A percentile compares a stretch with the other conserved stretches of the same genome.
Conservation (phyloP, 257 asterid species). For the Solanum microdontum region DNA sequence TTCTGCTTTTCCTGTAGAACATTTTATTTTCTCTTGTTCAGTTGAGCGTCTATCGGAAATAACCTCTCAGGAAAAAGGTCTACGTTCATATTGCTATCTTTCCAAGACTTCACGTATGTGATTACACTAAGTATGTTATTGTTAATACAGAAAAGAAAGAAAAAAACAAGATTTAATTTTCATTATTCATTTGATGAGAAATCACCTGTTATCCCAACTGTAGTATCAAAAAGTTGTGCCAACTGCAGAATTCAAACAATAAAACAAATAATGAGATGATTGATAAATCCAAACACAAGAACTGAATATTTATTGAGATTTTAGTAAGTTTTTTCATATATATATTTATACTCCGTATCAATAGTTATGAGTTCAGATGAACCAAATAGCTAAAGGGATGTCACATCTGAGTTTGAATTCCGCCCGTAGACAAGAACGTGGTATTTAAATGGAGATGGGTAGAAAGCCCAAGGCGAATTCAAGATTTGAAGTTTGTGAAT, state of each 20-base stretch:
- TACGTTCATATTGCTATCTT: background rate
- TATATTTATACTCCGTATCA: background rate
- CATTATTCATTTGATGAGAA: background rate
- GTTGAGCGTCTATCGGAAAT: background rate
- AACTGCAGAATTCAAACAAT: slow-evolving; percentile 31
- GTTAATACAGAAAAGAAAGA: background rate
- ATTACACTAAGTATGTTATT: background rate
- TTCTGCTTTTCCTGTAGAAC: slow-evolving; percentile 62
- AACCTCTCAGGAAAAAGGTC: background rate
- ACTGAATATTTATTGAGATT: background rate
- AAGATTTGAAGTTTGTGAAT: background rate
- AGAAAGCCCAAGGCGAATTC: background rate
- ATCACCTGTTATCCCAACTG: slow-evolving; percentile 84
- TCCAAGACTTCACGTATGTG: background rate
- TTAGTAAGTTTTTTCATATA: background rate
- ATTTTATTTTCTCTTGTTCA: background rate
- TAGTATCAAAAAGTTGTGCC: slow-evolving; percentile 71
- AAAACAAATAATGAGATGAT: background rate
- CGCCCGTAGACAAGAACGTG: background rate
- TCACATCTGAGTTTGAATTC: background rate
- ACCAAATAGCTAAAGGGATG: background rate
- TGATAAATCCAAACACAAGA: background rate
- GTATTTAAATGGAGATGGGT: background rate
- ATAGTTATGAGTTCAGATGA: background rate
- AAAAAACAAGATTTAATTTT: background rate